Percentiles rank a stretch among this genome's conserved stretches.
These are phyloP conservation scores for Pichia cephalocereana DNA, from an alignment of 805 yeast species.

Conservation along the genomic window DNA sequence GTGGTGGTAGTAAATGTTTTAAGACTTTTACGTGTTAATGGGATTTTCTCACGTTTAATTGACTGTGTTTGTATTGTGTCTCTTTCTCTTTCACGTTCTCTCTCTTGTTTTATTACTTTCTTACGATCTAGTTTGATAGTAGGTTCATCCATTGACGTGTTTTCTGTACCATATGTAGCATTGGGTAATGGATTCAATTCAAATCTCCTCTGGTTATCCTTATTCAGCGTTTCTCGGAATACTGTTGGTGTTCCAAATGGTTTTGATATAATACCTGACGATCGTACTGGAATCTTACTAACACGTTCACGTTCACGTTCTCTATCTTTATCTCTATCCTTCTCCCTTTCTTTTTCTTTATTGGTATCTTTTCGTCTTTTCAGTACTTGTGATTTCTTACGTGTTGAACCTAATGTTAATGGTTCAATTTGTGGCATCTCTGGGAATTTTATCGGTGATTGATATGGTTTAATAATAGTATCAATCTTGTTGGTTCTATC, in stretches of 20 bases:
- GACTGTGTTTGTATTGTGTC: too few species aligned
- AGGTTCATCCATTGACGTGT: slow-evolving; percentile 18
- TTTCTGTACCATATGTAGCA: slow-evolving; percentile 1
- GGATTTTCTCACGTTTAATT: slow-evolving; percentile 8
- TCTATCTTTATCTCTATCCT: too few species aligned
- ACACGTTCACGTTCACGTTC: not conserved
- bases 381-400: slow-evolving; percentile 20
- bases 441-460: slow-evolving; percentile 26
- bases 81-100: not conserved
- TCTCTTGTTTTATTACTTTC: not conserved
- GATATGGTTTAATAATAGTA: slow-evolving; percentile 14
- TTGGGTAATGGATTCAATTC: slow-evolving; percentile 17
- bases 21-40: slow-evolving; percentile 21
- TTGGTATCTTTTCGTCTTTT: slow-evolving; percentile 6
- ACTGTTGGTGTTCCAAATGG: slow-evolving; percentile 9
- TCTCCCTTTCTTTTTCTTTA: not conserved
- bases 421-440: slow-evolving; percentile 27
- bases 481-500: slow-evolving; percentile 25
- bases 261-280: not conserved
- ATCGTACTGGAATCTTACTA: not conserved
- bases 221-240: slow-evolving; percentile 10
- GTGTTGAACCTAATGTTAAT: slow-evolving; percentile 19
- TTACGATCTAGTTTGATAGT: slow-evolving; percentile 20
- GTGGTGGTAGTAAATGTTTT: slow-evolving; percentile 3
- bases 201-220: not conserved